A percentile compares a stretch with the other conserved stretches of the same genome.
These are phyloP conservation scores for Tetrastigma voinierianum DNA, from an alignment of 164 flowering plant species.

Conservation along the genomic window DNA sequence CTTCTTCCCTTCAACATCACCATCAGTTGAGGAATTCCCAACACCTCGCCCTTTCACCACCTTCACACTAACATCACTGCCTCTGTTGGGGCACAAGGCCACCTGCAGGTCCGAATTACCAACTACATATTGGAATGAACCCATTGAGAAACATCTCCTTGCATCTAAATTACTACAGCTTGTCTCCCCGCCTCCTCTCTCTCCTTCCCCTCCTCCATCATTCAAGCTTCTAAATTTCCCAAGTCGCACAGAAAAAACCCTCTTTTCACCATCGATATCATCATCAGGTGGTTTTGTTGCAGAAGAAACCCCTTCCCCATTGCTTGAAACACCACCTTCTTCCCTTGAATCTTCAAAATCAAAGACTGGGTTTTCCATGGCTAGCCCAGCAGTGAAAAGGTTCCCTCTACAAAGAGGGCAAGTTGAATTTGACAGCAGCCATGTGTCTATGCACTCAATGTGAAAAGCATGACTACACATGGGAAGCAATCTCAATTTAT, in stretches of 20 bases:
- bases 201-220: constrained; percentile 7
- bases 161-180: constrained; percentile 57
- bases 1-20: constrained; percentile 47
- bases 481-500: constrained; percentile 61
- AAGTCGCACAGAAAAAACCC: constrained; percentile 62
- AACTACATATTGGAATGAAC: constrained; percentile 70
- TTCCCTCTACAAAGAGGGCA: constrained; percentile 71
- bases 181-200: constrained; percentile 40
- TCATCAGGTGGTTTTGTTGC: constrained; percentile 27
- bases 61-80: constrained; percentile 14
- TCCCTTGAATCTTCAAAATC: constrained; percentile 36
- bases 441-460: constrained; percentile 65
- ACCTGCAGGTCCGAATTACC: constrained; percentile 53
- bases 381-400: constrained; percentile 34
- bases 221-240: constrained; percentile 55
- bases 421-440: constrained; percentile 67
- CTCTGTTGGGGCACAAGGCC: constrained; percentile 27
- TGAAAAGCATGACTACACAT: constrained; percentile 73
- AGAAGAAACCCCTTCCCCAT: constrained; percentile 20
- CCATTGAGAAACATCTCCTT: constrained; percentile 74
- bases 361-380: constrained; percentile 40
- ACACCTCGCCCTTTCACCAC: constrained; percentile 25
- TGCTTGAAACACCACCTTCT: constrained; percentile 25
- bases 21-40: constrained; percentile 27
- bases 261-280: constrained; percentile 28